These are phyloP conservation scores for Aspergillus diversus DNA, from an alignment of 495 filamentous ascomycete genomes.

Conservation along the genomic window DNA sequence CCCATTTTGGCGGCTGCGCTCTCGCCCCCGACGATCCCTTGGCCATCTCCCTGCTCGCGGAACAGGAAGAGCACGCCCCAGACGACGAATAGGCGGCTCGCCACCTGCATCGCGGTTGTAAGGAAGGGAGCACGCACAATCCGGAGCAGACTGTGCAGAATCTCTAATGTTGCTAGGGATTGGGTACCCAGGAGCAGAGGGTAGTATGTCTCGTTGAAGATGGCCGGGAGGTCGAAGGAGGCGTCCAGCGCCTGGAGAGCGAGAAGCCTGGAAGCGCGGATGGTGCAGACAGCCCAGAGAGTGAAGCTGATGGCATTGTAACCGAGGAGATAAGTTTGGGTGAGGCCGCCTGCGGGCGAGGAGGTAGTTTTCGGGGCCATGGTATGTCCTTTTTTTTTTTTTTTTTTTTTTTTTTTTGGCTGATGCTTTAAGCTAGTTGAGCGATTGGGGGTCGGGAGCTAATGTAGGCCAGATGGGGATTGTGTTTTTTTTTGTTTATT, in stretches of 20 bases:
- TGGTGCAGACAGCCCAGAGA: slow-evolving; percentile 75
- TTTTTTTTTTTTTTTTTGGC: background rate
- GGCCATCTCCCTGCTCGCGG: slow-evolving; percentile 42
- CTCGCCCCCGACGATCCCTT: slow-evolving; percentile 35
- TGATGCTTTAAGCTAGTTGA: background rate
- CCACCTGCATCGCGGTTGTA: slow-evolving; percentile 89
- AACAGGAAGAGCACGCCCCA: slow-evolving; percentile 77
- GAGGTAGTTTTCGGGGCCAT: slow-evolving; percentile 12
- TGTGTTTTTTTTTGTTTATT: background rate
- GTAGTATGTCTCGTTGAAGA: slow-evolving; percentile 60
- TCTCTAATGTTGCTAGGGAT: slow-evolving; percentile 78
- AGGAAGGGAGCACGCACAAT: slow-evolving; percentile 81
- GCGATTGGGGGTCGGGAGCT: background rate
- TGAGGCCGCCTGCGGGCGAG: slow-evolving; percentile 23
- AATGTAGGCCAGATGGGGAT: background rate
- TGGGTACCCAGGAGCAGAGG: slow-evolving; percentile 78
- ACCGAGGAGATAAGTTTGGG: slow-evolving; percentile 66
- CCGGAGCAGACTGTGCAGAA: slow-evolving; percentile 74
- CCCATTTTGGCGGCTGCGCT: slow-evolving; percentile 30
- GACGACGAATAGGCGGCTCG: slow-evolving; percentile 78
- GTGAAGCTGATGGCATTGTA: slow-evolving; percentile 81
- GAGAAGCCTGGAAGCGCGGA: slow-evolving; percentile 57
- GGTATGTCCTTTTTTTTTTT: background rate
- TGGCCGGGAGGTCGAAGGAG: slow-evolving; percentile 47
- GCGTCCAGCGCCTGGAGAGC: slow-evolving; percentile 26